These are phyloP conservation scores for Ramaria sp. DNA, from an alignment of 768 basidiomycete genomes.

Conservation along the genomic window DNA sequence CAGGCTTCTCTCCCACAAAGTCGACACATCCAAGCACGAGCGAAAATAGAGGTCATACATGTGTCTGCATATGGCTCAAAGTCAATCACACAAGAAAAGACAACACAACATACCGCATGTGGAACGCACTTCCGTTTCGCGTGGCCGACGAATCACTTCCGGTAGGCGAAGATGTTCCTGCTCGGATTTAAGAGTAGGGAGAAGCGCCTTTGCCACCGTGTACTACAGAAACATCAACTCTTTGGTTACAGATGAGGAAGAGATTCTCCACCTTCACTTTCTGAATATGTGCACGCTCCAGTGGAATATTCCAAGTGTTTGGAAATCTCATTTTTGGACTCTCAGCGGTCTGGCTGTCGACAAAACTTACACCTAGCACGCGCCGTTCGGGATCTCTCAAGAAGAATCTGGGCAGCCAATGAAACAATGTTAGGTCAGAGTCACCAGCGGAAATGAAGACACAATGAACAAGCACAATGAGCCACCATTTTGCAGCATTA, in stretches of 20 bases:
- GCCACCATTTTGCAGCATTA: neutral
- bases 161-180: slow-evolving; percentile 44
- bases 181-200: slow-evolving; percentile 58
- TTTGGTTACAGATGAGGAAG: neutral
- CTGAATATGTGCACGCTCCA: slow-evolving; percentile 38
- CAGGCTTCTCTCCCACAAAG: slow-evolving; percentile 86
- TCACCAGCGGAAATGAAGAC: too few species aligned
- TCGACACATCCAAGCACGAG: slow-evolving; percentile 85
- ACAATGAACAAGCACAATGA: neutral
- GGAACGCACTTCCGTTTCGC: slow-evolving; percentile 74
- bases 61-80: slow-evolving; percentile 46
- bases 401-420: slow-evolving; percentile 44
- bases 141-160: slow-evolving; percentile 57
- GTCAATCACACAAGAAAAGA: neutral
- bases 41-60: slow-evolving; percentile 89
- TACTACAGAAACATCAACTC: slow-evolving; percentile 26
- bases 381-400: slow-evolving; percentile 47
- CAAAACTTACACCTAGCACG: slow-evolving; percentile 59
- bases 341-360: slow-evolving; percentile 49
- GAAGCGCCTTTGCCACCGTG: slow-evolving; percentile 55
- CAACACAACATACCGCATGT: slow-evolving; percentile 57
- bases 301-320: slow-evolving; percentile 49
- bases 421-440: too few species aligned
- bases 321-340: slow-evolving; percentile 55
- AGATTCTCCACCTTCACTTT: slow-evolving; percentile 45